These are phyloP conservation scores for Prunus kanzakura DNA, from an alignment of 306 rosid species.

Conservation along the genomic window DNA sequence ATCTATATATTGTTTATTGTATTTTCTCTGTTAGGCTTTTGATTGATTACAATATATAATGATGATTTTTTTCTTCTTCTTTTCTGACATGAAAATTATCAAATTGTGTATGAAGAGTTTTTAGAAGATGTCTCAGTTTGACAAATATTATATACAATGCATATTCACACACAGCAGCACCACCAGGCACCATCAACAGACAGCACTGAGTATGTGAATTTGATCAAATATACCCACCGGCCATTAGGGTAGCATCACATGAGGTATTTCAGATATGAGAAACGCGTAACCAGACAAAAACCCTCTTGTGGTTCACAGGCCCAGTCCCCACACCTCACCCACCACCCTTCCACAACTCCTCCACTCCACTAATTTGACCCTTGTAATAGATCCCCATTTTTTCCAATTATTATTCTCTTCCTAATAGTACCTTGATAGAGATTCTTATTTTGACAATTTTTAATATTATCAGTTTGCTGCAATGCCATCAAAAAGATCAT, in stretches of 20 bases:
- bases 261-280: background rate
- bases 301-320: conserved; percentile 10
- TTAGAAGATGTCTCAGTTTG: no score
- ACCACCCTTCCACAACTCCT: conserved; percentile 12
- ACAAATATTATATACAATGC: background rate
- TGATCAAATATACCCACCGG: conserved; percentile 27
- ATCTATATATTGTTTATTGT: conserved; percentile 17
- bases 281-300: conserved; percentile 15
- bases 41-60: background rate
- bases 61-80: no score
- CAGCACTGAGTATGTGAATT: background rate
- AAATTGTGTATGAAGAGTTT: no score
- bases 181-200: background rate
- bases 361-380: conserved; percentile 5
- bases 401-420: background rate
- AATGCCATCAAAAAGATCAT: background rate
- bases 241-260: conserved; percentile 21
- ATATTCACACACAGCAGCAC: background rate
- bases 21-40: background rate
- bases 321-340: conserved; percentile 15
- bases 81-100: background rate
- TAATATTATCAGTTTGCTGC: background rate
- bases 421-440: background rate
- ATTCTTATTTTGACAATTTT: background rate
- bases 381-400: background rate